Evolutionary conservation across 176 grass and related monocot species (phyloP), one percentile per base, ranked within the genome.

Genomic region (Poa pratensis): DNA sequence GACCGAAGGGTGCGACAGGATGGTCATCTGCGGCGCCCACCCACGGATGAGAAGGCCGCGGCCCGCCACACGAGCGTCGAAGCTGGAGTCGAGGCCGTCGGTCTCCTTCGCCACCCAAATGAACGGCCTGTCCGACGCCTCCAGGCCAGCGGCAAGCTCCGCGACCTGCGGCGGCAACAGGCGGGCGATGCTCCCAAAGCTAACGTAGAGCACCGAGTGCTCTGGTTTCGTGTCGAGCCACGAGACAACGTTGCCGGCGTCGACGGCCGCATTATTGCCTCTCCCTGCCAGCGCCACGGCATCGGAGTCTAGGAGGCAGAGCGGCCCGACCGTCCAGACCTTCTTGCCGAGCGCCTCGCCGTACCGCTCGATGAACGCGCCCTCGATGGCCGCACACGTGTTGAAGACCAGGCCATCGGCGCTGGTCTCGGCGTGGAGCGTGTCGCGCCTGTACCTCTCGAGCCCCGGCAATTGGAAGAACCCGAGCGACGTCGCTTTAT

Each of bases 181-280:
- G 19, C 75, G 80, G 22, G 19, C 42, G 19, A 95, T 42, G 77
- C 83, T 92, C 20, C 93, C 93, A 19, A 95, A 95, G 88, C 88
- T 92, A 15, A 92, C 9, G 49, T 85, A 78, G 32, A 95, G 55
- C 66, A 90, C 84, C 2, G 89, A 90, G 28, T 20, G 49, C 3
- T 45, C 14, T 3, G 70, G 42, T 26, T 22, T 60, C n/a, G 24
- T 7, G 49, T 84, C 80, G 19, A 91, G 89, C 84, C 85, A 91
- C 0, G 60, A 70, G 15, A 83, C 17, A 16, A 85, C 22, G n/a
- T 10, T 9, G 30, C n/a, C 23, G 60, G 17, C 26, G 23, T 87
- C 72, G 18, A 71, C 11, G 39, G 64, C 53, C 1, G 55, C 52
- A 5, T 40, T 24, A 22, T 86, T 79, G 22, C 84, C 88, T 12